Conservation (phyloP, 345 rosid species). For the Rhodamnia rubescens region DNA sequence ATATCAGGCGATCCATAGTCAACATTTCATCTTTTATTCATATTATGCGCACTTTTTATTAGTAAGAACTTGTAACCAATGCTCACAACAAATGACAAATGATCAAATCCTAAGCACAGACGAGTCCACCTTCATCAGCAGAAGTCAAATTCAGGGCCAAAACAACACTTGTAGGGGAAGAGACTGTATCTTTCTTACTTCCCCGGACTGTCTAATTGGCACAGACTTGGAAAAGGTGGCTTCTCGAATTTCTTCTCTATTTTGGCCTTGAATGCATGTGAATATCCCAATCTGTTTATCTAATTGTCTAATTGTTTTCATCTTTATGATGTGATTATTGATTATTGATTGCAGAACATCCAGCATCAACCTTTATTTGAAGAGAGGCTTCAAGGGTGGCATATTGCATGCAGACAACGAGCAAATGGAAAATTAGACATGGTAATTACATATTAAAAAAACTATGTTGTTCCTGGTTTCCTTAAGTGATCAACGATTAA, state of each 20-base stretch:
- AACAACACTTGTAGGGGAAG: not conserved
- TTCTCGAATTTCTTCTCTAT: not conserved
- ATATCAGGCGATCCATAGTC: too few relatives aligned
- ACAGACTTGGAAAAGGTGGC: not conserved
- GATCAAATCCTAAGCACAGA: too few relatives aligned
- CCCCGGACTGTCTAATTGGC: rapidly evolving
- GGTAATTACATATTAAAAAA: not conserved
- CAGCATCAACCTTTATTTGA: not conserved
- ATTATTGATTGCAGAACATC: not conserved
- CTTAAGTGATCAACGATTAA: not conserved
- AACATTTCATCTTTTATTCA: too few relatives aligned
- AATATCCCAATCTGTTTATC: not conserved
- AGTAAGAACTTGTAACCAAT: too few relatives aligned
- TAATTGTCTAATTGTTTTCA: not conserved
- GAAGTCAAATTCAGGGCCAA: not conserved
- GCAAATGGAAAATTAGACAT: not conserved
- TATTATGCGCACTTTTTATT: too few relatives aligned
- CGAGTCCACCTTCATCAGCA: not conserved
- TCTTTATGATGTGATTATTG: not conserved
- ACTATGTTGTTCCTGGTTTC: not conserved
- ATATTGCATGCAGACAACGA: not conserved
- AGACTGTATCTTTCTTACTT: not conserved
- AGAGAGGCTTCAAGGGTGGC: not conserved
- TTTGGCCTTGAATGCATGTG: not conserved
- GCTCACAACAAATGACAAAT: too few relatives aligned